A percentile compares a stretch with the other conserved stretches of the same genome.
Conservation (phyloP, 129 eudicot species). For the Artemisia annua region DNA sequence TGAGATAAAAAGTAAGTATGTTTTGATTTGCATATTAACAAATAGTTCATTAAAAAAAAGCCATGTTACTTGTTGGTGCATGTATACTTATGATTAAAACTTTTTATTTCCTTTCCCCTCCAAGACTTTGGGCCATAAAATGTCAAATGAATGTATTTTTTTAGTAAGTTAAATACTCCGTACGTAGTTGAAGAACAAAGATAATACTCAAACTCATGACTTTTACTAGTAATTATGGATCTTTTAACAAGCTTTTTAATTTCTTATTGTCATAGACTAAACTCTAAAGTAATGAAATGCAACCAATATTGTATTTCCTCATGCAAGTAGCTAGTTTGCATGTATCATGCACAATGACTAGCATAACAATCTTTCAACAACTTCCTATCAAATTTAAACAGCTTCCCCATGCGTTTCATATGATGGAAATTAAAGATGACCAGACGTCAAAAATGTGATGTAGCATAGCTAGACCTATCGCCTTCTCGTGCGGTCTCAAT, state of each 20-base stretch:
- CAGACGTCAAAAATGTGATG: background rate
- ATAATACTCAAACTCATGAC: background rate
- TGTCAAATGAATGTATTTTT: background rate
- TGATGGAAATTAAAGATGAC: constrained; percentile 7
- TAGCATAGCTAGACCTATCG: background rate
- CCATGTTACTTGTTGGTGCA: constrained; percentile 13
- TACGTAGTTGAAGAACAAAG: background rate
- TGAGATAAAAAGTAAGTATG: too few species aligned
- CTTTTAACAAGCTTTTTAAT: constrained; percentile 19
- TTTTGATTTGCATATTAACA: too few species aligned
- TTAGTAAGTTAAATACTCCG: background rate
- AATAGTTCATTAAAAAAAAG: background rate
- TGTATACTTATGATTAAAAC: constrained; percentile 10
- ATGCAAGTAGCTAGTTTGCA: constrained; percentile 26
- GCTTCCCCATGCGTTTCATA: constrained; percentile 5
- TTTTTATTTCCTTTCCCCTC: constrained; percentile 6
- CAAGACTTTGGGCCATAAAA: constrained; percentile 11
- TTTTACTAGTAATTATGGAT: background rate
- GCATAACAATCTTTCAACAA: constrained; percentile 31
- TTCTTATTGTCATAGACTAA: background rate
- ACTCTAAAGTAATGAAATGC: constrained; percentile 10
- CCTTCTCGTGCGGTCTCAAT: constrained; percentile 2
- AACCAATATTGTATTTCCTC: constrained; percentile 23
- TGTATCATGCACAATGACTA: constrained; percentile 34
- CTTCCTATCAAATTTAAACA: constrained; percentile 7